These are phyloP conservation scores for Boletellus deceptivus DNA, from an alignment of 1,284 basidiomycete genomes.

Conservation along the genomic window DNA sequence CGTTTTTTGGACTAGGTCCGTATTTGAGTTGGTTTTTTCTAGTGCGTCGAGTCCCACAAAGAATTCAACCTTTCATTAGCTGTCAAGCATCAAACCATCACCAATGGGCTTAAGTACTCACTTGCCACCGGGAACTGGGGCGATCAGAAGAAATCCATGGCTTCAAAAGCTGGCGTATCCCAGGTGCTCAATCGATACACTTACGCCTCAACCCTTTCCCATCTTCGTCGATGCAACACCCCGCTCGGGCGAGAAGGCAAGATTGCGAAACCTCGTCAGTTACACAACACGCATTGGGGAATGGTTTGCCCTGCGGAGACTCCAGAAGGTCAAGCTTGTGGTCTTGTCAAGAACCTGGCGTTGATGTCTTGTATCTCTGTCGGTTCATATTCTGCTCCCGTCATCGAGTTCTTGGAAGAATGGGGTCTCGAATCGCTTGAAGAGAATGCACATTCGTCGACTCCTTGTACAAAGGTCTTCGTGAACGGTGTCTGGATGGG, in stretches of 20 bases:
- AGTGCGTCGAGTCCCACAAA: conserved; percentile 97
- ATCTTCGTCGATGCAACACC: conserved; percentile 97
- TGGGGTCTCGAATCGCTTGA: conserved; percentile 94
- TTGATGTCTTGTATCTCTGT: conserved; percentile 99
- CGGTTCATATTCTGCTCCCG: conserved; percentile 92
- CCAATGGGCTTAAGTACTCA: conserved; percentile 97
- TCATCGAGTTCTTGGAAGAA: conserved; percentile 98
- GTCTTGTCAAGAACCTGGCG: conserved; percentile 97
- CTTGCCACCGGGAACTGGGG: conserved; percentile 99
- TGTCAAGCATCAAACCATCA: conserved; percentile 96
- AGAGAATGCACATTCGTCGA: conserved; percentile 83
- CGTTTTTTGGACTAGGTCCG: neutral
- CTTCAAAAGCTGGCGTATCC: conserved; percentile 96
- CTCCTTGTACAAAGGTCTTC: conserved; percentile 93
- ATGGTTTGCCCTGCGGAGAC: conserved; percentile 99
- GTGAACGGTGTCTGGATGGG: conserved; percentile 99
- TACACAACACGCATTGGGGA: conserved; percentile 99
- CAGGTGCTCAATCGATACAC: conserved; percentile 99
- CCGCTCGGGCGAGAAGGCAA: conserved; percentile 98
- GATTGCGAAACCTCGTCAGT: conserved; percentile 98
- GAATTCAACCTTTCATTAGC: conserved; percentile 92
- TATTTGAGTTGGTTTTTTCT: conserved; percentile 7
- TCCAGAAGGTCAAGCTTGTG: conserved; percentile 98
- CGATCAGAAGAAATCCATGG: conserved; percentile 98
- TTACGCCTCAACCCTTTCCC: conserved; percentile 96